Evolutionary conservation across 179 eudicot genomes (phyloP).

Genomic region (Spinacia oleracea): DNA sequence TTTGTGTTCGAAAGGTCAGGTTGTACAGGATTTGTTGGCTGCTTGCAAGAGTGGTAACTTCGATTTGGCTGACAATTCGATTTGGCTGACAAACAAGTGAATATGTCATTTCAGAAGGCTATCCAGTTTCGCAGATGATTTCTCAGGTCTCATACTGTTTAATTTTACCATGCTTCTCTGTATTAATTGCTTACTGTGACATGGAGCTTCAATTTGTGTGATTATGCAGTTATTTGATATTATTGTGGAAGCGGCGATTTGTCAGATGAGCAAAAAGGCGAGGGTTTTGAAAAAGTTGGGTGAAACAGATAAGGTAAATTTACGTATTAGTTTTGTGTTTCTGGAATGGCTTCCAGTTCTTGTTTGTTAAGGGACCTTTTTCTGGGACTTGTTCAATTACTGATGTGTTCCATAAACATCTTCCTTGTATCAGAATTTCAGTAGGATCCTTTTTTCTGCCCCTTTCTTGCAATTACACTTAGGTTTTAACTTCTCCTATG

Average conservation of each 20-base stretch:
- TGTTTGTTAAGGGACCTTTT: background rate
- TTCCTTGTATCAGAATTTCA: background rate
- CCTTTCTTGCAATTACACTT: background rate
- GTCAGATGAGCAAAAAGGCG: slow-evolving; percentile 86
- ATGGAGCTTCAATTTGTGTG: slow-evolving; percentile 4
- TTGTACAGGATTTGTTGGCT: slow-evolving; percentile 63
- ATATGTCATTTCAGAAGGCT: slow-evolving; percentile 77
- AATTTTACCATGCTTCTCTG: background rate
- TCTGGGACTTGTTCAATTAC: background rate
- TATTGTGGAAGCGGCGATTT: slow-evolving; percentile 58
- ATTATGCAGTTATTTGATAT: slow-evolving; percentile 74
- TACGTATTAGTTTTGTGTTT: background rate
- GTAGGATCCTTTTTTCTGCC: background rate
- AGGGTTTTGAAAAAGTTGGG: slow-evolving; percentile 78
- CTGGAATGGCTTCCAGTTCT: background rate
- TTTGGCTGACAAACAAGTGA: slow-evolving; percentile 85
- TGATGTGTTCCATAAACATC: background rate
- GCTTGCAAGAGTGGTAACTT: slow-evolving; percentile 85
- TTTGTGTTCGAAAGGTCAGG: slow-evolving; percentile 56
- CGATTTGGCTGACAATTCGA: too few species aligned
- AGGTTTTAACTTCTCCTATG: background rate
- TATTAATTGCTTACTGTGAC: slow-evolving; percentile 4
- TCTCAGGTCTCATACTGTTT: slow-evolving; percentile 57
- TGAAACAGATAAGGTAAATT: slow-evolving; percentile 75
- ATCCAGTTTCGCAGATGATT: slow-evolving; percentile 88